Conservation (phyloP, 2,329 filamentous ascomycete genomes). For the Epichloe sp. region DNA sequence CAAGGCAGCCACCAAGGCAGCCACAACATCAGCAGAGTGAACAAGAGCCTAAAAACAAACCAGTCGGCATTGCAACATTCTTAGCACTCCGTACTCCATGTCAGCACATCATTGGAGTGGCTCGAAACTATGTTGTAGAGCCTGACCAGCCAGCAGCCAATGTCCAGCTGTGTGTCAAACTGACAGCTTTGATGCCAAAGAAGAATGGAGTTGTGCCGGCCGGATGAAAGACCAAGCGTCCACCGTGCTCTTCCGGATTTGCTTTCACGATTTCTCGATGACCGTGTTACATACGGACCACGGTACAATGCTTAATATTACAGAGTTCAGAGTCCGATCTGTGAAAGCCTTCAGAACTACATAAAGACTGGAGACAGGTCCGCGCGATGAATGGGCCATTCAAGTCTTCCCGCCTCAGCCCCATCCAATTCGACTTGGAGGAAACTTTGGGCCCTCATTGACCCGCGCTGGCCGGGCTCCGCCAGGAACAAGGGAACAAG, state of each 20-base stretch:
- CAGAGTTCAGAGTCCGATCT: neutral
- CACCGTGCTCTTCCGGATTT: neutral
- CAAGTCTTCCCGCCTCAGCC: too few species aligned
- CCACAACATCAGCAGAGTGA: too few species aligned
- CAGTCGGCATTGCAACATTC: too few species aligned
- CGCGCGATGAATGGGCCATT: neutral
- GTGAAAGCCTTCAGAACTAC: neutral
- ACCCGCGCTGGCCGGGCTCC: too few species aligned
- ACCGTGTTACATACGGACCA: neutral
- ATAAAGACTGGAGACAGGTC: too few species aligned
- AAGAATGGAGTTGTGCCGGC: neutral
- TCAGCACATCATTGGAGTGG: neutral
- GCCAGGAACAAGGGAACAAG: too few species aligned
- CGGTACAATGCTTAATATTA: too few species aligned
- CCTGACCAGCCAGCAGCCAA: neutral
- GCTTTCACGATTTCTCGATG: neutral
- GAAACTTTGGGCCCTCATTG: too few species aligned
- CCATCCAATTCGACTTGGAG: too few species aligned
- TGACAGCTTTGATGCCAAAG: too few species aligned
- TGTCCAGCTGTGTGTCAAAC: neutral
- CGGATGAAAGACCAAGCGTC: neutral
- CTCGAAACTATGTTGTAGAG: neutral
- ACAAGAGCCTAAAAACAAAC: too few species aligned
- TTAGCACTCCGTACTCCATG: neutral
- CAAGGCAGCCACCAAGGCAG: neutral